phyloP scores from a whole-genome alignment of 768 basidiomycete species.

The Dentipellis fragilis region DNA sequence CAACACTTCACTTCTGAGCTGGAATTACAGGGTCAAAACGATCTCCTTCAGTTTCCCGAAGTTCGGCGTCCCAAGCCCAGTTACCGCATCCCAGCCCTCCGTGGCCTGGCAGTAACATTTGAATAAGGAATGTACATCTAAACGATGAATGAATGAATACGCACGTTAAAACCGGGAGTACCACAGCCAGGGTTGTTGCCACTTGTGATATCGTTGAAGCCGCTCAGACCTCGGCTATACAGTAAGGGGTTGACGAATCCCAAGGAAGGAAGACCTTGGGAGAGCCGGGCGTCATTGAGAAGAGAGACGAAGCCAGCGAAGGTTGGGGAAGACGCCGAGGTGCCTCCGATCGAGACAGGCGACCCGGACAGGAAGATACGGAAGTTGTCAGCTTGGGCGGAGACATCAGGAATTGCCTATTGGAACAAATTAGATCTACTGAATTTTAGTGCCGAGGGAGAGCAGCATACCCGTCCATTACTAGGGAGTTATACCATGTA shows the following conservation, averaged over 20 bases:
- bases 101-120: constrained; percentile 26
- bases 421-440: neutral
- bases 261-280: constrained; percentile 30
- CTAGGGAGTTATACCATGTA: neutral
- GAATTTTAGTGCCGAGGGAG: too few relatives aligned
- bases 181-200: constrained; percentile 55
- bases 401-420: constrained; percentile 50
- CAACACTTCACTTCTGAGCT: too few relatives aligned
- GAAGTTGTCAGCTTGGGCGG: constrained; percentile 40
- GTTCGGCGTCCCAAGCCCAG: constrained; percentile 23
- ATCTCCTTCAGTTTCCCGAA: constrained; percentile 21
- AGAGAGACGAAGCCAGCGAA: constrained; percentile 38
- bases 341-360: constrained; percentile 33
- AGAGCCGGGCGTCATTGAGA: constrained; percentile 47
- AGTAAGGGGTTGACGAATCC: constrained; percentile 62
- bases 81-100: constrained; percentile 33
- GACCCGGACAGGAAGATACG: constrained; percentile 30
- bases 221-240: constrained; percentile 30
- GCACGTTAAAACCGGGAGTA: constrained; percentile 55
- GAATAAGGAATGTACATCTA: constrained; percentile 4
- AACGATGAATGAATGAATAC: constrained; percentile 15
- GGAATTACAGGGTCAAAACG: constrained; percentile 16
- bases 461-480: constrained; percentile 35
- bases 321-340: constrained; percentile 48
- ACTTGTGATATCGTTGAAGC: constrained; percentile 48